These are phyloP conservation scores for Xylaria sp. DNA, from an alignment of 2,329 filamentous ascomycete species.

Conservation along the genomic window DNA sequence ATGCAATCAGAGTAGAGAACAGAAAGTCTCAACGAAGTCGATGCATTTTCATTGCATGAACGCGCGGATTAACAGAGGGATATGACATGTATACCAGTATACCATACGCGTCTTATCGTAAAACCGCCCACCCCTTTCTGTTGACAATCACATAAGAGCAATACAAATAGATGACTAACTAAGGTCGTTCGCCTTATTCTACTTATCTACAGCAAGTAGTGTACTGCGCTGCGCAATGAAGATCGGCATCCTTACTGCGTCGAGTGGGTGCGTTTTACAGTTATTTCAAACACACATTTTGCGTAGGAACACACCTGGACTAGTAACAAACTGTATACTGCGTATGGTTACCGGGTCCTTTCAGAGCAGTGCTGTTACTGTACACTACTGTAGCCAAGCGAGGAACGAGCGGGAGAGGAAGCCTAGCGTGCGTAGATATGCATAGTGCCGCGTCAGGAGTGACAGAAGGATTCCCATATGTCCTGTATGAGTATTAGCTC, in stretches of 20 bases:
- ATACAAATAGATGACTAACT: background rate
- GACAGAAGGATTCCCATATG: background rate
- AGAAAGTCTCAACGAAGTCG: too few relatives aligned
- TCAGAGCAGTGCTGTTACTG: background rate
- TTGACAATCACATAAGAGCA: too few relatives aligned
- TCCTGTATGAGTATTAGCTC: background rate
- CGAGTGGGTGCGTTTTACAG: too few relatives aligned
- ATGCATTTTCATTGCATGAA: too few relatives aligned
- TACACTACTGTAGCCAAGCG: background rate
- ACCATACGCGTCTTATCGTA: too few relatives aligned
- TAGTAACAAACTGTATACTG: background rate
- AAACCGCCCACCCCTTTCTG: too few relatives aligned
- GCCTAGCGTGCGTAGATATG: background rate
- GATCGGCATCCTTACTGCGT: conserved; percentile 1
- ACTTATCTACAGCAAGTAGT: background rate
- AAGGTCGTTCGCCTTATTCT: background rate
- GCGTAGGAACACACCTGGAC: background rate
- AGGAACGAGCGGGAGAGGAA: conserved; percentile 12
- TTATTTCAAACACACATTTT: background rate
- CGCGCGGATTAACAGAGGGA: too few relatives aligned
- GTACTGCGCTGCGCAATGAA: conserved; percentile 5
- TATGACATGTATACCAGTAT: too few relatives aligned
- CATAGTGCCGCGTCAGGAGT: background rate
- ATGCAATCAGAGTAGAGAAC: too few relatives aligned
- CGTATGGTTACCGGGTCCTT: conserved; percentile 1